Conservation (phyloP, 805 yeast species). For the Saccharomycopsis schoenii region DNA sequence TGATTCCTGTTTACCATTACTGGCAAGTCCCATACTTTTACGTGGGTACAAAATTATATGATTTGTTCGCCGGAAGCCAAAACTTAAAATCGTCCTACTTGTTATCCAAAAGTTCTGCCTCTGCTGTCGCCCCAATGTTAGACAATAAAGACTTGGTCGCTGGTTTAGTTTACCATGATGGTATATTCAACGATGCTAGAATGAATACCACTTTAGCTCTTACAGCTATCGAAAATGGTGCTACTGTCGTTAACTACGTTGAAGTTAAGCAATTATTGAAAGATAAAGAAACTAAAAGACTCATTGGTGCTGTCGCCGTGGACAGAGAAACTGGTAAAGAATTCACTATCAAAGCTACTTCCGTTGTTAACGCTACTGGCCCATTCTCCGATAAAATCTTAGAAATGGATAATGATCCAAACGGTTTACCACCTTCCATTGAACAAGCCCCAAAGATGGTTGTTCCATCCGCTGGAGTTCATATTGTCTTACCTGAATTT, state of each 20-base stretch:
- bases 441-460: constrained; percentile 62
- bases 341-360: constrained; percentile 54
- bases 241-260: constrained; percentile 80
- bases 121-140: constrained; percentile 77
- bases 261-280: constrained; percentile 71
- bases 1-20: constrained; percentile 92
- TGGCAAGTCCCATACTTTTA: constrained; percentile 95
- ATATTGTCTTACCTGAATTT: constrained; percentile 82
- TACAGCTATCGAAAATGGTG: constrained; percentile 80
- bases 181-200: constrained; percentile 87
- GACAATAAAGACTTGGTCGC: constrained; percentile 74
- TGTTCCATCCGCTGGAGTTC: constrained; percentile 92
- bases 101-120: constrained; percentile 54
- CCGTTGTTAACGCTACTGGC: constrained; percentile 88
- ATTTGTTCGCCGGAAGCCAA: constrained; percentile 83
- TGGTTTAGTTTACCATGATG: constrained; percentile 90
- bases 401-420: constrained; percentile 71
- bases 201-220: constrained; percentile 79
- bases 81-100: constrained; percentile 72
- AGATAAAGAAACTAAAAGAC: constrained; percentile 43
- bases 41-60: constrained; percentile 85
- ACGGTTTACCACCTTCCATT: constrained; percentile 50
- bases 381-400: constrained; percentile 80
- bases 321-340: constrained; percentile 63
- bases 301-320: constrained; percentile 66